A percentile compares a stretch with the other conserved stretches of the same genome.
phyloP scores from a whole-genome alignment of 2,329 filamentous ascomycete genomes.

The Aspergillus spinulosporus region DNA sequence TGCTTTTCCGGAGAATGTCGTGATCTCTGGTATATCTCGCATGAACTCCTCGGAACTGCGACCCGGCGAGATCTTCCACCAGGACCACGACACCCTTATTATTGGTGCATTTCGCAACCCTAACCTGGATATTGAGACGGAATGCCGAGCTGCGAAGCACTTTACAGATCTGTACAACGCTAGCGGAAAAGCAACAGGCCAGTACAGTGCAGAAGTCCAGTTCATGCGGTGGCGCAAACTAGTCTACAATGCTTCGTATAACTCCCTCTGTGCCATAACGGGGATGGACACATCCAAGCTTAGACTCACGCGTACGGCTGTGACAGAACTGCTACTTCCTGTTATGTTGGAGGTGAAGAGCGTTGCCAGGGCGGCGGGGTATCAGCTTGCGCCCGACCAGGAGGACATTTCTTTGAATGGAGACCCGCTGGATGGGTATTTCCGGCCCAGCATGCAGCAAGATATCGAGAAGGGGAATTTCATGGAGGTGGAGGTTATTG shows the following conservation, averaged over 20 bases:
- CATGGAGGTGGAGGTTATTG: conserved; percentile 12
- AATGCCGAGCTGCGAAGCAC: conserved; percentile 25
- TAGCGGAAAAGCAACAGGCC: conserved; percentile 47
- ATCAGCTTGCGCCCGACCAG: conserved; percentile 46
- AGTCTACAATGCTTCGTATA: conserved; percentile 54
- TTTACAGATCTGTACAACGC: conserved; percentile 54
- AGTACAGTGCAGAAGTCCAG: conserved; percentile 37
- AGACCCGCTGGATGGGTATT: conserved; percentile 49
- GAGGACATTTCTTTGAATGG: conserved; percentile 43
- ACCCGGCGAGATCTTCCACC: conserved; percentile 54
- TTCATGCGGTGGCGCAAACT: conserved; percentile 43
- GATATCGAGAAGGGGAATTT: conserved; percentile 40
- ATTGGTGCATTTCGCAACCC: conserved; percentile 51
- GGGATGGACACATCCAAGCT: conserved; percentile 55
- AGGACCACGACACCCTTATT: conserved; percentile 52
- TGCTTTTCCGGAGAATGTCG: conserved; percentile 53
- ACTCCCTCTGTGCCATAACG: conserved; percentile 55
- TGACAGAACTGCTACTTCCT: conserved; percentile 54
- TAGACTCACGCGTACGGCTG: conserved; percentile 43
- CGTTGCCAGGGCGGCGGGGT: conserved; percentile 48
- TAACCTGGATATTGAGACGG: neutral
- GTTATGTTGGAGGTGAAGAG: conserved; percentile 50
- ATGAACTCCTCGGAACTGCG: conserved; percentile 54
- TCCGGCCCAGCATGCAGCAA: conserved; percentile 54
- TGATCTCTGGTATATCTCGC: conserved; percentile 56